A percentile compares a stretch with the other conserved stretches of the same genome.
These are phyloP conservation scores for Sarocladium brachiariae DNA, from an alignment of 2,329 filamentous ascomycete genomes.

Conservation along the genomic window DNA sequence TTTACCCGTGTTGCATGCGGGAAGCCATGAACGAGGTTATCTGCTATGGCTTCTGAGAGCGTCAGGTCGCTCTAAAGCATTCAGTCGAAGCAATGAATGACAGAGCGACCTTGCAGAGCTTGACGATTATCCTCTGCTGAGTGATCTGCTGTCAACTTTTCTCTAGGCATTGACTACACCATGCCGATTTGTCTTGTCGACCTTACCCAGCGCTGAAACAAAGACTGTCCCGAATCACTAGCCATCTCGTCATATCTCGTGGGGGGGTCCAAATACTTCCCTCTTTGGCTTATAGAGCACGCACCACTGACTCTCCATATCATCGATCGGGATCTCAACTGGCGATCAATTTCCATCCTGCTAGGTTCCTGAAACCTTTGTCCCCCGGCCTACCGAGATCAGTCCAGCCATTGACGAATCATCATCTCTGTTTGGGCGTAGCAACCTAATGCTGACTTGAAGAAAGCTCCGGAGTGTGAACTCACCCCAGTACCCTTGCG, in stretches of 20 bases:
- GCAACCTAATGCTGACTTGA: background rate
- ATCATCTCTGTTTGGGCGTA: background rate
- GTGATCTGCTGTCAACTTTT: too few species aligned
- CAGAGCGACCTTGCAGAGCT: too few species aligned
- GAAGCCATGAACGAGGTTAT: too few species aligned
- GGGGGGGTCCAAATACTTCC: background rate
- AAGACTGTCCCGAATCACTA: too few species aligned
- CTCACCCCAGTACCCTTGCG: background rate
- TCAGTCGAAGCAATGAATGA: background rate
- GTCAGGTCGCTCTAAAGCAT: background rate
- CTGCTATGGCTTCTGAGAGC: too few species aligned
- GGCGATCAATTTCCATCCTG: background rate
- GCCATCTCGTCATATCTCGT: background rate
- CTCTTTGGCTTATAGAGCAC: background rate
- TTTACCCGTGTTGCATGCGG: background rate
- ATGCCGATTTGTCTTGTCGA: too few species aligned
- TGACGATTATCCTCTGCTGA: too few species aligned
- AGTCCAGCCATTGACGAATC: constrained; percentile 1
- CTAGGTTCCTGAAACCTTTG: background rate
- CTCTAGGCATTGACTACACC: too few species aligned
- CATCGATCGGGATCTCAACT: background rate
- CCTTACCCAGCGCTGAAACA: too few species aligned
- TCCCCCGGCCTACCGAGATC: background rate
- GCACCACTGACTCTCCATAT: background rate
- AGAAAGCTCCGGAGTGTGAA: background rate